A percentile compares a stretch with the other conserved stretches of the same genome.
phyloP scores from a whole-genome alignment of 805 yeast species.

The Yarrowia sp. region DNA sequence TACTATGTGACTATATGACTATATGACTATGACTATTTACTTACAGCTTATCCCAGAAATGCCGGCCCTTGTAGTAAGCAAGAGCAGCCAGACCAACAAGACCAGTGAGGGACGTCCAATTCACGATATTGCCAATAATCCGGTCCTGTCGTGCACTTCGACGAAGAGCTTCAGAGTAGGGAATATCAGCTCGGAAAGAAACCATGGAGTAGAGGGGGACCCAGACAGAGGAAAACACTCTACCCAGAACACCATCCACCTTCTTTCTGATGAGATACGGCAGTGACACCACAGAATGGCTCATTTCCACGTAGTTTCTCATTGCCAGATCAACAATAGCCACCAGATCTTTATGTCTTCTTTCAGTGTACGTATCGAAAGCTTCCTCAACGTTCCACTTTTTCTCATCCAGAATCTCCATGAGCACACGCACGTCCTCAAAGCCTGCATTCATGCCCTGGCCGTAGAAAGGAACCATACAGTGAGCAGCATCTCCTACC shows the following conservation, averaged over 20 bases:
- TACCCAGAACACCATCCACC: constrained; percentile 64
- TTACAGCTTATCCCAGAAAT: not conserved
- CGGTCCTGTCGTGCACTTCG: constrained; percentile 54
- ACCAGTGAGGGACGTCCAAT: not conserved
- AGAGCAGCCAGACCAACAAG: not conserved
- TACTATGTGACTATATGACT: not conserved
- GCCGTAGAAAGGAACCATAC: constrained; percentile 98
- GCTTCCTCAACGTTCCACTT: constrained; percentile 47
- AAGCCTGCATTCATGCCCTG: constrained; percentile 97
- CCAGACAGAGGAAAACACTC: constrained; percentile 62
- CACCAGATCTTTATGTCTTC: constrained; percentile 62
- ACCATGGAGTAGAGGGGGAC: constrained; percentile 90
- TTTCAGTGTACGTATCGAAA: constrained; percentile 53
- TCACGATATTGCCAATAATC: constrained; percentile 42
- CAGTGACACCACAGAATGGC: constrained; percentile 66
- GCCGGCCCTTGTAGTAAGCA: not conserved
- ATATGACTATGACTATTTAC: not conserved
- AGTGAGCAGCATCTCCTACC: constrained; percentile 92
- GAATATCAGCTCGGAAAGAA: constrained; percentile 78
- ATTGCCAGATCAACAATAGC: constrained; percentile 78
- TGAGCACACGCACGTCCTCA: constrained; percentile 76
- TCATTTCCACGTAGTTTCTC: constrained; percentile 83
- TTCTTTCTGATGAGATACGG: constrained; percentile 63
- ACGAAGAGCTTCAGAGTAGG: constrained; percentile 65
- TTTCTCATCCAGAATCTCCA: constrained; percentile 46